Conservation (phyloP, 768 basidiomycete species). For the Boletus vermiculosoides region DNA sequence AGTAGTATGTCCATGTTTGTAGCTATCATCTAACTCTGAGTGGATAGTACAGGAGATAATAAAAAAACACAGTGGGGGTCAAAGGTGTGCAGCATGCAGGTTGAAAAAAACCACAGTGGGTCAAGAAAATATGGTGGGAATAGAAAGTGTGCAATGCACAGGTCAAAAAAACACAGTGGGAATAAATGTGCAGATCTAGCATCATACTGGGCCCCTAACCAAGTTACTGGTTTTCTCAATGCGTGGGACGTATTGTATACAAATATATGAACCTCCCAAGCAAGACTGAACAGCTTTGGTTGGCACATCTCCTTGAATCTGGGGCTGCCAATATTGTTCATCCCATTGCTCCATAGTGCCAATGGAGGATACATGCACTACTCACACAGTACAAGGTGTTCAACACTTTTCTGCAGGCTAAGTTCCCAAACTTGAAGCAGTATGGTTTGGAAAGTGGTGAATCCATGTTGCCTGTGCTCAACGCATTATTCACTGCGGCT, state of each 20-base stretch:
- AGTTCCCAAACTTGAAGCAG: constrained; percentile 86
- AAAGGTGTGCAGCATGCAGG: no score
- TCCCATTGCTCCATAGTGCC: constrained; percentile 35
- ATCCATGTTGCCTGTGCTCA: constrained; percentile 88
- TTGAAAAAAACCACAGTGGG: no score
- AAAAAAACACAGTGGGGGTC: no score
- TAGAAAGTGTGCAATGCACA: no score
- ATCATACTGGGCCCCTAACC: no score
- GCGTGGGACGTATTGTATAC: constrained; percentile 80
- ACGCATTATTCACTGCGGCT: constrained; percentile 68
- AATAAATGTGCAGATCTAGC: no score
- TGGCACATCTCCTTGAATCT: constrained; percentile 79
- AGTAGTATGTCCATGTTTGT: no score
- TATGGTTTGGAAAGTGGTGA: constrained; percentile 92
- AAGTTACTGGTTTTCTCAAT: constrained; percentile 26
- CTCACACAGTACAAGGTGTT: constrained; percentile 76
- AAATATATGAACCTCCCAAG: constrained; percentile 90
- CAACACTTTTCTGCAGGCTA: constrained; percentile 81
- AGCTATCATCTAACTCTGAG: no score
- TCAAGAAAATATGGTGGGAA: no score
- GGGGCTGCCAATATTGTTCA: constrained; percentile 32
- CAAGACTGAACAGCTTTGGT: constrained; percentile 87
- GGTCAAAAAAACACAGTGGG: no score
- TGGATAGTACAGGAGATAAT: no score
- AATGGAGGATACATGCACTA: constrained; percentile 62